Evolutionary conservation across 805 yeast species (phyloP).

Genomic region (Candida fluviatilis): DNA sequence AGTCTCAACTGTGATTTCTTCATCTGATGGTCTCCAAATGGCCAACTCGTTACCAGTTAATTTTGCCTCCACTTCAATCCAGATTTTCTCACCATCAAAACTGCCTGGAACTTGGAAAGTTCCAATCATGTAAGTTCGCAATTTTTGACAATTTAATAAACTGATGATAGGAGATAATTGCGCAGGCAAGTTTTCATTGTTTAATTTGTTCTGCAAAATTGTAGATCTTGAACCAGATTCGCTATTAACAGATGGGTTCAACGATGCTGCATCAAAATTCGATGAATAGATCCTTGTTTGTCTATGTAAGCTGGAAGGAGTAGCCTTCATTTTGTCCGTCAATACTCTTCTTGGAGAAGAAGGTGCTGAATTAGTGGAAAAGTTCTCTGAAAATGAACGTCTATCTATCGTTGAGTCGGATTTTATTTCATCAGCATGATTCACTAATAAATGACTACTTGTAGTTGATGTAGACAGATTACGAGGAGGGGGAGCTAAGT

Average conservation of each 20-base stretch:
- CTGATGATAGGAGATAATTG: slow-evolving; percentile 73
- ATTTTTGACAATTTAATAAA: slow-evolving; percentile 64
- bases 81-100: slow-evolving; percentile 17
- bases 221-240: slow-evolving; percentile 9
- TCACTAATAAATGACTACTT: background rate
- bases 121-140: slow-evolving; percentile 60
- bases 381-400: slow-evolving; percentile 7
- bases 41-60: slow-evolving; percentile 54
- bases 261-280: slow-evolving; percentile 1
- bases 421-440: slow-evolving; percentile 1
- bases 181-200: slow-evolving; percentile 41
- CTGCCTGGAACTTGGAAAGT: slow-evolving; percentile 30
- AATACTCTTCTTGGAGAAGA: slow-evolving; percentile 15
- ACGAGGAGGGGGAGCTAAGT: slow-evolving; percentile 2
- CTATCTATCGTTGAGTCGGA: slow-evolving; percentile 1
- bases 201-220: slow-evolving; percentile 14
- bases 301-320: slow-evolving; percentile 33
- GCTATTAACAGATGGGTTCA: slow-evolving; percentile 8
- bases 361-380: slow-evolving; percentile 5
- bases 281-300: slow-evolving; percentile 24
- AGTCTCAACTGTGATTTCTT: slow-evolving; percentile 16
- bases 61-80: slow-evolving; percentile 34
- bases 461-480: background rate
- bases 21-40: slow-evolving; percentile 40
- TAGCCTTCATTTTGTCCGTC: slow-evolving; percentile 26